These are phyloP conservation scores for Tulasnella sp. DNA, from an alignment of 768 basidiomycete genomes.

Conservation along the genomic window DNA sequence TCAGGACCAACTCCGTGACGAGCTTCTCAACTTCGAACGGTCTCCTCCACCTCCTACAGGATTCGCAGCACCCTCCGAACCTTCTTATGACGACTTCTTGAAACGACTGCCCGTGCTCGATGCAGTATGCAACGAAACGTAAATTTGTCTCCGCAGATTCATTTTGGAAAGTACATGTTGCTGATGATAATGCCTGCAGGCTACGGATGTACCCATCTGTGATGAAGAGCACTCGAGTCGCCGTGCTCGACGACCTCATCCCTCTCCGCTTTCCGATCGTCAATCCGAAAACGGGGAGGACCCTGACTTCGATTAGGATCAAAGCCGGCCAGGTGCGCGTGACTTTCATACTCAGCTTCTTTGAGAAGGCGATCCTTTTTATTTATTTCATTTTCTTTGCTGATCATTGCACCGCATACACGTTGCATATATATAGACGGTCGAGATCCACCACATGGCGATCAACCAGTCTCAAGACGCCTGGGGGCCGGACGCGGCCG, in stretches of 20 bases:
- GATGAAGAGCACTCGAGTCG: constrained; percentile 33
- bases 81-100: constrained; percentile 31
- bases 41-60: too few species aligned
- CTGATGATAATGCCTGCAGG: too few species aligned
- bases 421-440: constrained; percentile 23
- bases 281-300: constrained; percentile 24
- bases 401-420: too few species aligned
- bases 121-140: constrained; percentile 34
- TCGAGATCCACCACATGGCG: constrained; percentile 29
- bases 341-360: too few species aligned
- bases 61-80: constrained; percentile 21
- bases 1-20: constrained; percentile 32
- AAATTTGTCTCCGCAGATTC: too few species aligned
- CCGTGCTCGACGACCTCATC: constrained; percentile 33
- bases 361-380: too few species aligned
- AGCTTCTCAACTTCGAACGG: constrained; percentile 25
- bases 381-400: too few species aligned
- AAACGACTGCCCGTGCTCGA: constrained; percentile 31
- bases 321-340: constrained; percentile 31
- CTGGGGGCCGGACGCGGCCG: constrained; percentile 30
- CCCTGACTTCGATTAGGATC: constrained; percentile 25
- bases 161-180: too few species aligned
- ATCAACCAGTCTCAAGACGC: constrained; percentile 28
- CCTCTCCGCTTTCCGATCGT: constrained; percentile 31
- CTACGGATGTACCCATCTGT: constrained; percentile 34